phyloP scores from a whole-genome alignment of 805 yeast species.

The Grigorovia yakushimaensis region DNA sequence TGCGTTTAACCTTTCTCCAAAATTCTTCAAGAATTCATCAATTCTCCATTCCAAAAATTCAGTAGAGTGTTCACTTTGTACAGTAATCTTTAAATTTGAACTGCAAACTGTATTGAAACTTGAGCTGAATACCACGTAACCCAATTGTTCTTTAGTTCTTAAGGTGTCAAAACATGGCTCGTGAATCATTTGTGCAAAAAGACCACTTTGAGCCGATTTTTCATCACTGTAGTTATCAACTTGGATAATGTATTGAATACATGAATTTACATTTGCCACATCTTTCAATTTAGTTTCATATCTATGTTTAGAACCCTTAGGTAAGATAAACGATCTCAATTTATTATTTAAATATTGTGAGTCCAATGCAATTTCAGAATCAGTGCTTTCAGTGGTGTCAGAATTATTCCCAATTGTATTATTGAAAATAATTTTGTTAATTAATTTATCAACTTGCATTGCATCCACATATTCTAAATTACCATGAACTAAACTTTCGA shows the following conservation, averaged over 20 bases:
- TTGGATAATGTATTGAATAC: constrained; percentile 71
- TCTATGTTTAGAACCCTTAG: constrained; percentile 33
- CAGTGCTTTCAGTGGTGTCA: neutral
- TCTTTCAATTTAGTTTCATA: constrained; percentile 49
- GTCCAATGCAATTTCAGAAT: neutral
- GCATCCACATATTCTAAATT: constrained; percentile 46
- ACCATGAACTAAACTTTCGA: constrained; percentile 72
- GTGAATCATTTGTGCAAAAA: constrained; percentile 60
- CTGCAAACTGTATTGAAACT: constrained; percentile 58
- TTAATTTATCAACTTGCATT: constrained; percentile 39
- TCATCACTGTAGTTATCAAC: constrained; percentile 43
- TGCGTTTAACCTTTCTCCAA: constrained; percentile 37
- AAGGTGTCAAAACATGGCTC: constrained; percentile 88
- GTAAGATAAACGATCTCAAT: constrained; percentile 35
- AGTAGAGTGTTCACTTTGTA: constrained; percentile 77
- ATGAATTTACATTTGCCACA: constrained; percentile 66
- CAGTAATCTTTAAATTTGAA: constrained; percentile 46
- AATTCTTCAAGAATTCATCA: constrained; percentile 46
- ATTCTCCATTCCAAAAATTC: constrained; percentile 70
- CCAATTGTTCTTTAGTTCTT: constrained; percentile 90
- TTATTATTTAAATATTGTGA: constrained; percentile 20
- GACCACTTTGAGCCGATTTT: constrained; percentile 43
- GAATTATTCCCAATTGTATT: neutral
- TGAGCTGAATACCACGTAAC: constrained; percentile 86
- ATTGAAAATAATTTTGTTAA: neutral